Evolutionary conservation across 768 basidiomycete species (phyloP).

Genomic region (Amanita thiersii): DNA sequence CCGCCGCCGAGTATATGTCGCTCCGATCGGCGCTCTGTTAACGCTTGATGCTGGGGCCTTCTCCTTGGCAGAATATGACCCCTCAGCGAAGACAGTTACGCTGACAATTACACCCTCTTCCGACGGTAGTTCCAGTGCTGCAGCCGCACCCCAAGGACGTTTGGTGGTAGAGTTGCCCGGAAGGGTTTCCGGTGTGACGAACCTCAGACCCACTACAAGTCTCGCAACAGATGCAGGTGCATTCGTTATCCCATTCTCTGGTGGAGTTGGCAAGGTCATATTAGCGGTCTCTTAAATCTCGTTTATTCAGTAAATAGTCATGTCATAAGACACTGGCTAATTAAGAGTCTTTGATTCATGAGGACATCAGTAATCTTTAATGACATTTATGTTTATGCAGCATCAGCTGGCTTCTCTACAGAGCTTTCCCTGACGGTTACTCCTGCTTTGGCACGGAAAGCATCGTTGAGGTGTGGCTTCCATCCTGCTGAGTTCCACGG

Average conservation of each 20-base stretch:
- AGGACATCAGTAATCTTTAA: too few species aligned
- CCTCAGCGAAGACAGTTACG: conserved; percentile 26
- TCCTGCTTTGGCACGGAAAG: not conserved
- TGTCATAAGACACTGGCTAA: too few species aligned
- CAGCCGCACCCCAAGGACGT: conserved; percentile 36
- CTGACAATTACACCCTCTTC: conserved; percentile 32
- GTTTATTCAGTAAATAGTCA: too few species aligned
- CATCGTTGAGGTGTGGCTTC: conserved; percentile 42
- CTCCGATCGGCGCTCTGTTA: conserved; percentile 37
- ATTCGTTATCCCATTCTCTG: conserved; percentile 33
- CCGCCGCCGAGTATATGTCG: conserved; percentile 46
- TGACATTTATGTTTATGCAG: too few species aligned
- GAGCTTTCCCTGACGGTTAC: not conserved
- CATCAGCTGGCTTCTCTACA: too few species aligned
- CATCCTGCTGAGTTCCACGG: conserved; percentile 61
- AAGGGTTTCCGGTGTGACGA: conserved; percentile 25
- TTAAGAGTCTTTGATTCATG: too few species aligned
- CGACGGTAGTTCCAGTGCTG: conserved; percentile 30
- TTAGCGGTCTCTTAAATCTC: too few species aligned
- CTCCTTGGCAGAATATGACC: conserved; percentile 31
- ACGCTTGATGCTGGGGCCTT: conserved; percentile 47
- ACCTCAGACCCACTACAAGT: conserved; percentile 29
- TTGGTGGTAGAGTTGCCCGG: conserved; percentile 38
- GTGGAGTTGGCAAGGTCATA: too few species aligned
- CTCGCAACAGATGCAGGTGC: conserved; percentile 37